Percentiles rank a stretch among this genome's conserved stretches.
phyloP scores from a whole-genome alignment of 2,329 filamentous ascomycete species.

The Claviceps fusiformis region DNA sequence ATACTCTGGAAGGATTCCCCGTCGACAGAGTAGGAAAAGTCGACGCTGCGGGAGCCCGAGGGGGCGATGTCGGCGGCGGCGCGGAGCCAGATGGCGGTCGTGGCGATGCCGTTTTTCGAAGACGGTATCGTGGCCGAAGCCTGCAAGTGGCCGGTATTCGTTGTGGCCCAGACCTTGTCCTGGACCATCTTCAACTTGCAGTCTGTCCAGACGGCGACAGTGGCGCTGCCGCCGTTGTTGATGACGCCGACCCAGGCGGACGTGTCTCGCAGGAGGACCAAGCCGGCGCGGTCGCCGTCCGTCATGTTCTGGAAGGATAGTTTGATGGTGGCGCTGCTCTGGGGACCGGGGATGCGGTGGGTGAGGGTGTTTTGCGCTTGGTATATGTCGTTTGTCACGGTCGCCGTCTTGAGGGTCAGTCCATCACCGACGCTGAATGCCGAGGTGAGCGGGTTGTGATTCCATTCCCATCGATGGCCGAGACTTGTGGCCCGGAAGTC shows the following conservation, averaged over 20 bases:
- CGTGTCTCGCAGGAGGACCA: background rate
- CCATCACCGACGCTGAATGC: background rate
- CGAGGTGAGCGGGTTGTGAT: background rate
- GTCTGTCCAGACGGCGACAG: background rate
- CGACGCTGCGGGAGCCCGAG: background rate
- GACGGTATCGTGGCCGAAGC: background rate
- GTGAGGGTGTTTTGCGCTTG: background rate
- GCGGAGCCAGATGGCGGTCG: background rate
- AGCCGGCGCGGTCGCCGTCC: background rate
- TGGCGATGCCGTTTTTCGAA: background rate
- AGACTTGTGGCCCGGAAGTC: background rate
- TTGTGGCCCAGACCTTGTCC: background rate
- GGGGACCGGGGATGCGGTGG: background rate
- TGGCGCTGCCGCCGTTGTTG: background rate
- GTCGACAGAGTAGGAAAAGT: background rate
- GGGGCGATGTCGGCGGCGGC: background rate
- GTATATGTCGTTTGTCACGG: background rate
- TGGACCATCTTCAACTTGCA: background rate
- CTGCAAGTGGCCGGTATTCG: background rate
- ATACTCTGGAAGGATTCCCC: background rate
- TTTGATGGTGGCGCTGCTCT: background rate
- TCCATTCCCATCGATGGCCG: background rate
- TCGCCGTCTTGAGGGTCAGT: background rate
- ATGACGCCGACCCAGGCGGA: background rate
- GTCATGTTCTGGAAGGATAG: background rate